These are phyloP conservation scores for Candida orba DNA, from an alignment of 805 yeast genomes.

Conservation along the genomic window DNA sequence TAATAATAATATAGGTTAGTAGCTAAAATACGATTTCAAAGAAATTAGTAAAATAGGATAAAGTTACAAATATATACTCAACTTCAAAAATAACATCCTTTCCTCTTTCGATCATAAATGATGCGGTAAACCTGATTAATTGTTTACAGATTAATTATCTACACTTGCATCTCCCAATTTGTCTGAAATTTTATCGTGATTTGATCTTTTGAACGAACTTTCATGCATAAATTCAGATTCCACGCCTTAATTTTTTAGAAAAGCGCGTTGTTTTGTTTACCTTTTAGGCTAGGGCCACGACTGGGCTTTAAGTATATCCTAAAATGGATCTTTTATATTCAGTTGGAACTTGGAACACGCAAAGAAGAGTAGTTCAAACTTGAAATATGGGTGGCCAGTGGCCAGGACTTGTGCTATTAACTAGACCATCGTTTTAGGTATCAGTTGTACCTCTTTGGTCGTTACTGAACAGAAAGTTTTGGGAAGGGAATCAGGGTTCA, in stretches of 20 bases:
- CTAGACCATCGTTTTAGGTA: too few relatives aligned
- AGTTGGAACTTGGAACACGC: too few relatives aligned
- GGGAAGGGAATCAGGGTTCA: too few relatives aligned
- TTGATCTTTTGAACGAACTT: background rate
- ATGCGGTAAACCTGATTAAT: slow-evolving; percentile 1
- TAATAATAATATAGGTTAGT: too few relatives aligned
- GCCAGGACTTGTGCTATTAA: too few relatives aligned
- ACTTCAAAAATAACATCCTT: background rate
- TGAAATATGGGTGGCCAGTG: too few relatives aligned
- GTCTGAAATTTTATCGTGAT: background rate
- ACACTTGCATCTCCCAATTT: background rate
- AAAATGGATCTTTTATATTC: too few relatives aligned
- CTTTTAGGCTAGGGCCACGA: slow-evolving; percentile 3
- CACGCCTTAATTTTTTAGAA: background rate
- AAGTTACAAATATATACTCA: background rate
- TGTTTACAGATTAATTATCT: slow-evolving; percentile 7
- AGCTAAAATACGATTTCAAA: too few relatives aligned
- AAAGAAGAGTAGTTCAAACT: too few relatives aligned
- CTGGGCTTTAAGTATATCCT: too few relatives aligned
- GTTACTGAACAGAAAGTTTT: too few relatives aligned
- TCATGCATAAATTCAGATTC: background rate
- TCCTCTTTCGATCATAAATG: background rate
- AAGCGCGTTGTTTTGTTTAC: slow-evolving; percentile 6
- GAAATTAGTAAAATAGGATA: background rate
- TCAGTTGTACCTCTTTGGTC: too few relatives aligned